Evolutionary conservation across 495 filamentous ascomycete genomes (phyloP), one percentile per base, ranked within the genome.

Genomic region (Xylona heveae): DNA sequence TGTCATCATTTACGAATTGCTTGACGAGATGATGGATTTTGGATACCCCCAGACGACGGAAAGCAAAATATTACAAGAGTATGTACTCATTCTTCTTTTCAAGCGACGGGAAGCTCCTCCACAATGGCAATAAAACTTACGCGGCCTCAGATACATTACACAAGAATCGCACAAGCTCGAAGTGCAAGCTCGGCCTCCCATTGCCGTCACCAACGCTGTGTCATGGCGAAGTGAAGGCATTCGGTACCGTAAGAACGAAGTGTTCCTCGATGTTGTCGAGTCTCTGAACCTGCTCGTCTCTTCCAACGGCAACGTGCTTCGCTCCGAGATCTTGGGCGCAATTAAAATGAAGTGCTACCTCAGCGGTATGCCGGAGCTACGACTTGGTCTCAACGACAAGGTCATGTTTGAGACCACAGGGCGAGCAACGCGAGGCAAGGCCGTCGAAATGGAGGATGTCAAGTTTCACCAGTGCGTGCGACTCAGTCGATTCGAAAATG

Each of bases 11-110:
- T 99, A 99, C 61, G 90, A 99, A 56, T 57, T 99, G 33, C 68
- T 99, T 40, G 90, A 99, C 51, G 90, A 99, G 59, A 99, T 99
- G 90, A 99, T 99, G 90, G 90, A 99, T 53, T 99, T 95, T 58
- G 90, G 90, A 30, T 93, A 99, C 53, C 90, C 90, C 12, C 90
- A 99, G 54, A 99, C 90, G 14, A 99, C 90, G 33, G 90, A 99
- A 55, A 82, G 68, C 56, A 99, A 99, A 66, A 99, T 99, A 49
- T 60, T 99, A 38, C 90, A 95, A 59, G 90, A 99, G 62, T 79
- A 59, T 40, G 56, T 38, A 30, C 10, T 4, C 24, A 21, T 2
- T 15, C 5, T 29, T 10, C 19, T 6, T n/a, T n/a, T n/a, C n/a
- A n/a, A n/a, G n/a, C n/a, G n/a, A n/a, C n/a, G n/a, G 16, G 0